phyloP scores from a whole-genome alignment of 306 rosid species.

The Vigna angularis region DNA sequence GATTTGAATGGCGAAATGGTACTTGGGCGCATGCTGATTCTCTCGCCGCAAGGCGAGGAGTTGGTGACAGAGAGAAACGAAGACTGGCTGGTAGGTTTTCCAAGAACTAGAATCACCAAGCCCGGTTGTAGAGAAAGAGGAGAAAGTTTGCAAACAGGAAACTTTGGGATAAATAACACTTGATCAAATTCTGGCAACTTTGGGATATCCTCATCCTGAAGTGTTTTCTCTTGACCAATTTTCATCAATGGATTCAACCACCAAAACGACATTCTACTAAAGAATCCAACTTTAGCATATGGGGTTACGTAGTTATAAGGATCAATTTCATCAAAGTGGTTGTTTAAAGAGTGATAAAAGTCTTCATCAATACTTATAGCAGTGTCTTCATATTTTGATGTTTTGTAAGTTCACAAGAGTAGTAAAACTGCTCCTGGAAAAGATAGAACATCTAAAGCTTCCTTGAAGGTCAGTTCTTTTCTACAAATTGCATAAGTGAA shows the following conservation, averaged over 20 bases:
- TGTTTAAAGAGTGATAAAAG: constrained; percentile 57
- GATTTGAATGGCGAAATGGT: constrained; percentile 70
- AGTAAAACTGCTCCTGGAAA: constrained; percentile 45
- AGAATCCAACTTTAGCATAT: constrained; percentile 66
- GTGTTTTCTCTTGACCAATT: constrained; percentile 65
- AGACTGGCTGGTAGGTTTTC: constrained; percentile 35
- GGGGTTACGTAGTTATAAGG: constrained; percentile 46
- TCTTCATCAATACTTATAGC: constrained; percentile 39
- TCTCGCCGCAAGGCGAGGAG: constrained; percentile 54
- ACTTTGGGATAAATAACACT: constrained; percentile 61
- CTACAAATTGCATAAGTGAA: constrained; percentile 47
- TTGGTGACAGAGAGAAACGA: constrained; percentile 44
- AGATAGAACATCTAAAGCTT: constrained; percentile 40
- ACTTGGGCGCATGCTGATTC: constrained; percentile 49
- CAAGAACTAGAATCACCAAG: constrained; percentile 27
- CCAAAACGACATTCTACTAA: constrained; percentile 64
- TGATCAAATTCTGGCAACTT: constrained; percentile 53
- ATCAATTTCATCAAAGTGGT: constrained; percentile 42
- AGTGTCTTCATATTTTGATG: constrained; percentile 14
- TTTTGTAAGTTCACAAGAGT: constrained; percentile 51
- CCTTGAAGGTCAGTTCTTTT: constrained; percentile 44
- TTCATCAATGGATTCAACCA: constrained; percentile 87
- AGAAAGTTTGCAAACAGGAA: constrained; percentile 42
- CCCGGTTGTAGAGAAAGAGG: constrained; percentile 46
- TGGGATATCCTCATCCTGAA: constrained; percentile 71